Base-by-base conservation (phyloP, 2,329 filamentous ascomycete genomes). In the Cyphellophora attinorum region DNA sequence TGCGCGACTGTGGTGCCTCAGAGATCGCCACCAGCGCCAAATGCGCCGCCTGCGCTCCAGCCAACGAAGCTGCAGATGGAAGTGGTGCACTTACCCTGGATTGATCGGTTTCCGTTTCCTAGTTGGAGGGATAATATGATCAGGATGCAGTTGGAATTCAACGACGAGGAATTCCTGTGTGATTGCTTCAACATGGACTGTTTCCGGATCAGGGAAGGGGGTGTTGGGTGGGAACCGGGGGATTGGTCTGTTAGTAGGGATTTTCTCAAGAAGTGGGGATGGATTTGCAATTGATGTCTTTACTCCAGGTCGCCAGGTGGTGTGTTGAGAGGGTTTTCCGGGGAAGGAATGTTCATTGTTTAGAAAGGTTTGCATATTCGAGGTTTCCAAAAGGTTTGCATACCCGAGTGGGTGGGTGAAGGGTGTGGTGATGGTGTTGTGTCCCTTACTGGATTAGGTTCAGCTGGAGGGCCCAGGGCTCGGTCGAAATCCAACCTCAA, bases 21-120 rank as follows among this genome's bases (percentile, higher is more conserved):
- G n/a, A 8, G 21, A 25, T 25, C 21, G 8, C 8, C 8, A n/a
- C 21, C 21, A 25, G 21, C 37, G 14, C 33, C 41, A 27, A 11
- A 29, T 33, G 11, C 51, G 14, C 50, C 50, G 6, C 6, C 41
- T 35, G 34, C 46, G 47, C 39, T 62, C 10, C 55, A 44, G 13
- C 58, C 59, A 5, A 62, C 57, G 12, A 31, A 40, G 11, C 36
- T 52, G 11, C 60, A 63, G 34, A 44, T 52, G 6, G 43, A 42
- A 3, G 50, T 51, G 4, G 46, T 56, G 11, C 59, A 63, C 43
- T 50, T 52, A 18, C 47, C 51, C 0, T 62, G 57, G 54, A 52
- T 62, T 33, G 60, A 63, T 37, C 52, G 58, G 14, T 55, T 62
- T 19, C 59, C 59, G 2, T 61, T 62, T 34, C 58, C 58, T 6